Percentiles rank a stretch among this genome's conserved stretches.
Evolutionary conservation across 495 filamentous ascomycete genomes (phyloP).

Genomic region (Filosporella fistucella): DNA sequence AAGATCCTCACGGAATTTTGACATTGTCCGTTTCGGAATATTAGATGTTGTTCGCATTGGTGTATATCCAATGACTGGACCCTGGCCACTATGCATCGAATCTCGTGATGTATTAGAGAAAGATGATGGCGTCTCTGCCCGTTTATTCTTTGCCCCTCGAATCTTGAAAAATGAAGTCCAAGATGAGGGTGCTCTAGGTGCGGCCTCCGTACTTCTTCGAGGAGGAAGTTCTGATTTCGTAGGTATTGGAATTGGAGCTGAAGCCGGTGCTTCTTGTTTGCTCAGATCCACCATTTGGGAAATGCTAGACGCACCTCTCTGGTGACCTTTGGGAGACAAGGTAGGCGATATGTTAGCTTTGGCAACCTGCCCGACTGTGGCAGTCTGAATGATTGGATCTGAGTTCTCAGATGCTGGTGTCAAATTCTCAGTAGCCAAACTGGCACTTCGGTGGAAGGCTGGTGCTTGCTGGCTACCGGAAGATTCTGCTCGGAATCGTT

Average conservation of each 20-base stretch:
- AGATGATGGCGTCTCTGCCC: conserved; percentile 50
- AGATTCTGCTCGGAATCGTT: conserved; percentile 6
- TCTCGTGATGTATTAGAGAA: conserved; percentile 87
- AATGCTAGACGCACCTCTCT: conserved; percentile 43
- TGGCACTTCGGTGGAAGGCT: conserved; percentile 15
- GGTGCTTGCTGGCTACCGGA: background rate
- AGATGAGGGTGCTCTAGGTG: conserved; percentile 35
- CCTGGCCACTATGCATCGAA: conserved; percentile 45
- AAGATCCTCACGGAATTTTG: conserved; percentile 90
- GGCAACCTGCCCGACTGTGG: conserved; percentile 43
- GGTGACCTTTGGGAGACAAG: conserved; percentile 46
- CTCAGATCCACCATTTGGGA: conserved; percentile 50
- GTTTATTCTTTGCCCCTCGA: conserved; percentile 55
- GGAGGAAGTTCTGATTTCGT: conserved; percentile 30
- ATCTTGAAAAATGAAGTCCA: conserved; percentile 70
- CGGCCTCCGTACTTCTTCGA: conserved; percentile 35
- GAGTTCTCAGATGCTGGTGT: conserved; percentile 30
- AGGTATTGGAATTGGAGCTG: conserved; percentile 2
- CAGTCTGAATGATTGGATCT: conserved; percentile 39
- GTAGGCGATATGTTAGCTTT: conserved; percentile 53
- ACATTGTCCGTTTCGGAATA: conserved; percentile 69
- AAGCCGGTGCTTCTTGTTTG: conserved; percentile 12
- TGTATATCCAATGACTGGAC: conserved; percentile 25
- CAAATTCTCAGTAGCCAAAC: conserved; percentile 21
- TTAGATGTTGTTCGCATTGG: conserved; percentile 30